Conservation (phyloP, 164 flowering plant genomes). For the Cinnamomum micranthum region DNA sequence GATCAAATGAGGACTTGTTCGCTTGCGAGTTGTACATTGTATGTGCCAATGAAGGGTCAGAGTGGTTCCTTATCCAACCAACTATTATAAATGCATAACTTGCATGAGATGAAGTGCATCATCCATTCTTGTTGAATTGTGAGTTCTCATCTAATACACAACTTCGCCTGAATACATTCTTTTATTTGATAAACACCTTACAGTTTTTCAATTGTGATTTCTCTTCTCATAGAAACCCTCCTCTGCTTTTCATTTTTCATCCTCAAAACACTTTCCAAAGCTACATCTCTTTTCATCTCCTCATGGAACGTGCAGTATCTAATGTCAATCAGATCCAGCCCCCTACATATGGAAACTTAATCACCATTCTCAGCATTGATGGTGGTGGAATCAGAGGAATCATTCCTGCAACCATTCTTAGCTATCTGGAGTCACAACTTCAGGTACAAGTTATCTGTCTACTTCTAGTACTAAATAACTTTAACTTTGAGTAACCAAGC, state of each 20-base stretch:
- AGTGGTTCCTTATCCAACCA: too few species aligned
- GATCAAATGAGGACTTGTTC: too few species aligned
- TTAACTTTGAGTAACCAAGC: background rate
- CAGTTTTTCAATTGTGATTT: too few species aligned
- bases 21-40: too few species aligned
- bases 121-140: too few species aligned
- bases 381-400: slow-evolving; percentile 12
- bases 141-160: too few species aligned
- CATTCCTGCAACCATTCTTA: slow-evolving; percentile 13
- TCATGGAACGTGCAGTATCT: background rate
- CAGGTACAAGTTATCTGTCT: background rate
- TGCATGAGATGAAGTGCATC: too few species aligned
- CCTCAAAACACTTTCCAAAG: background rate
- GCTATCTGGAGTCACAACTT: slow-evolving; percentile 9
- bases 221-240: background rate
- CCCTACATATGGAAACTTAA: slow-evolving; percentile 3
- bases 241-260: background rate
- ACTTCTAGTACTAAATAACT: background rate
- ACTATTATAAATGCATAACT: too few species aligned
- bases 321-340: slow-evolving; percentile 1
- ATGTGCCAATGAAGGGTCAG: too few species aligned
- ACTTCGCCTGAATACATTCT: too few species aligned
- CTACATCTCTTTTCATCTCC: background rate
- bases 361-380: slow-evolving; percentile 14
- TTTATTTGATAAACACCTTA: too few species aligned